Evolutionary conservation across 495 filamentous ascomycete genomes (phyloP), one percentile per base, ranked within the genome.

Genomic region (Xylaria cubensis): DNA sequence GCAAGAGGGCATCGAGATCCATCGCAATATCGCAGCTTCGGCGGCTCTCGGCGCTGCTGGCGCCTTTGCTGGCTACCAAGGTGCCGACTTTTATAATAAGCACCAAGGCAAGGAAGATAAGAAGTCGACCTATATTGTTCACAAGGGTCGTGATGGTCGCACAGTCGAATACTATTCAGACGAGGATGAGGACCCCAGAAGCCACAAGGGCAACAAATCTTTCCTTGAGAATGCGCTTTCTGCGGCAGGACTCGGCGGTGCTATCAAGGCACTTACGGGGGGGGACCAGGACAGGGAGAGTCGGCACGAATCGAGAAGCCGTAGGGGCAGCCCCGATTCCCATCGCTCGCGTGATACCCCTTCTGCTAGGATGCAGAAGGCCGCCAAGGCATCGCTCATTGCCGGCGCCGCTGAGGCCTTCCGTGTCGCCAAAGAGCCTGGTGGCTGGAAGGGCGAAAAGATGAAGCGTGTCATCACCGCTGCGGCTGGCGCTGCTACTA

Each of bases 351-450:
- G 70, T 8, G 77, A 79, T 64, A 77, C 63, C 34, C 74, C 74
- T 48, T 72, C 77, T 10, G 66, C 69, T 39, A 93, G 92, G 70
- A 90, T 96, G 75, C 88, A 92, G 70, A 93, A 97, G 79, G 94
- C 94, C 51, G 92, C 93, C 74, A 92, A 92, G 80, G 94, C 94
- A 24, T 95, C 94, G 8, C 81, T 97, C 50, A 87, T 94, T 48
- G 94, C 94, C 65, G 94, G 94, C 71, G 94, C 93, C 12, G 89
- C 93, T 29, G 93, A 97, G 83, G 94, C 94, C 36, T 97, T 97
- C 86, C 89, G 92, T 46, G 87, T 91, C 48, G 92, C 94, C 78
- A 97, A 96, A 74, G 91, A 94, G 61, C 92, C 92, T 0, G 94
- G 94, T 62, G 87, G 89, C 24, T 97, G 93, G 92, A 90, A 87